Base-by-base conservation (phyloP, 139 green algal species). In the Ettlia oleoabundans region DNA sequence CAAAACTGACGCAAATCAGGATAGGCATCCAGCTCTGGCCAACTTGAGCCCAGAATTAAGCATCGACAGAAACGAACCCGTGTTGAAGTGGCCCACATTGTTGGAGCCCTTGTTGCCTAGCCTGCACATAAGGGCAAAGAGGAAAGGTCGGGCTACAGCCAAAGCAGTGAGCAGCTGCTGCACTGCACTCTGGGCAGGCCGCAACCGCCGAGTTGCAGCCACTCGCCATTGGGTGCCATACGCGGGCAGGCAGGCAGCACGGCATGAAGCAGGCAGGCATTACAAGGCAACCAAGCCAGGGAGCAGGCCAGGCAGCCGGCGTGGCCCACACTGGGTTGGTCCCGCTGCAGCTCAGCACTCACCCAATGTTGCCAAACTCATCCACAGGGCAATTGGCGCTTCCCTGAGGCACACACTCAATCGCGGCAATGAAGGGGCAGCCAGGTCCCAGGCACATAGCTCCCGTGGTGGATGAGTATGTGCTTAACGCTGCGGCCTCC, bases 81-180 rank as follows among this genome's bases (percentile, higher is more conserved):
- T 24, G 52, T 80, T 80, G 73, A 51, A 68, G 35, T 80, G 73
- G 3, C 73, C 73, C 24, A 80, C 73, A 21, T 80, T 80, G 73
- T 52, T 32, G 9, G 22, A 41, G 2, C 73, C 73, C 24, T 28
- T 15, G 73, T 79, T 80, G 33, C 73, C 73, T 3, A 80, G n/a
- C 42, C 73, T 80, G 73, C 52, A n/a, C n/a, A n/a, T n/a, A n/a
- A n/a, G n/a, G n/a, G n/a, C n/a, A n/a, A n/a, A n/a, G n/a, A 26
- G 21, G 18, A 1, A n/a, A 1, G 10, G 41, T 30, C 26, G 9
- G 30, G 47, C 15, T 15, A 58, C 47, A 15, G 47, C 47, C 10
- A 58, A 58, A 10, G 15, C 47, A 58, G 47, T 15, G 47, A 15
- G 10, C 47, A 15, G 47, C 13, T 15, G 15, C 15, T 58, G 47